Base-by-base conservation (phyloP, 2,329 filamentous ascomycete species). In the Epichloe typhina region DNA sequence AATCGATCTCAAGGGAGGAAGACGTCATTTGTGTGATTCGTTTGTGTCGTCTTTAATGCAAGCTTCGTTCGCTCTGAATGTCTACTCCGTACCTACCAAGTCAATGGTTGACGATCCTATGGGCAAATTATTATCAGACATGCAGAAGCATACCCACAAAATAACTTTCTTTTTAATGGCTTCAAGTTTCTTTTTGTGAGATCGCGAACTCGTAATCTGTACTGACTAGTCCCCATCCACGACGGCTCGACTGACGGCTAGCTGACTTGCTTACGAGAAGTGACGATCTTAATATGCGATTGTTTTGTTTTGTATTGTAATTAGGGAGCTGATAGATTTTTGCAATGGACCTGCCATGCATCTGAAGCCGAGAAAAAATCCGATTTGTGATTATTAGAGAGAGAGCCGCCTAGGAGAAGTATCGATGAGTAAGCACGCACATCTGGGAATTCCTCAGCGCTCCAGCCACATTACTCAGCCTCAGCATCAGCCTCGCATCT, bases 391-490 rank as follows among this genome's bases (percentile, higher is more conserved):
- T 31, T 1, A 11, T 31, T 1, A 23, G 26, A 31, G 26, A 31
- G 8, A 9, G 26, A 31, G 8, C 26, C 26, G 26, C 26, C 26
- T 31, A 8, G 26, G 8, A 31, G 26, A n/a, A n/a, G 9, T 39
- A 4, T 41, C 19, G 19, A 41, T 41, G 39, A 40, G 15, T 26
- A 47, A 37, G 36, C 46, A 19, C 23, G 9, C n/a, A 11, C n/a
- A 19, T 5, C 15, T 19, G 31, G 31, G 4, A 8, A 31, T 9
- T 31, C 31, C 21, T 12, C 4, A 15, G 5, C n/a, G 6, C 7
- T 8, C 31, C 26, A 46, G 31, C 43, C 26, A 46, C 46, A 47
- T 47, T 26, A 47, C 36, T 41, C 46, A 47, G 46, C 46, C 26
- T 39, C 46, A 41, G 3, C 31, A 11, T 31, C 31, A 31, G 31